phyloP scores from a whole-genome alignment of 1,284 basidiomycete species.

The Rhodotorula sp. region DNA sequence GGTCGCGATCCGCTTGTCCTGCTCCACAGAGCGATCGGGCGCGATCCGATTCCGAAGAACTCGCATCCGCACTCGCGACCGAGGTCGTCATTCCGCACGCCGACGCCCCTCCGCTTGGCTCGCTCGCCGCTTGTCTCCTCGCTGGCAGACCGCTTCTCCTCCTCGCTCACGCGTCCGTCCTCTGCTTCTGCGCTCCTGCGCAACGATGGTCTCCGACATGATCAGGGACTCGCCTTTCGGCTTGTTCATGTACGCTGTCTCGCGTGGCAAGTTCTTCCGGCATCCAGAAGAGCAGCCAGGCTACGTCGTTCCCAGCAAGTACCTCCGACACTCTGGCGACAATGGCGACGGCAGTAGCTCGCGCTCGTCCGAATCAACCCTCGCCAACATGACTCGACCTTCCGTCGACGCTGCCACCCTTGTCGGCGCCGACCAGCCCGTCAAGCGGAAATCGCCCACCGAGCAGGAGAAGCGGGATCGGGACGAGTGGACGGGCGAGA shows the following conservation, averaged over 20 bases:
- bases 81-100: not conserved
- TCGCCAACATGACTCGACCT: not conserved
- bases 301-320: slow-evolving; percentile 35
- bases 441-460: slow-evolving; percentile 15
- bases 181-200: not conserved
- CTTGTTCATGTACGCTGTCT: slow-evolving; percentile 36
- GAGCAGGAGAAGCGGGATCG: slow-evolving; percentile 24
- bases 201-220: slow-evolving; percentile 16
- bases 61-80: too few species aligned
- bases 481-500: slow-evolving; percentile 3
- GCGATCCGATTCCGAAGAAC: too few species aligned
- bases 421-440: not conserved
- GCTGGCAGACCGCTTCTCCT: not conserved
- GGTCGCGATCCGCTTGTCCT: too few species aligned
- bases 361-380: not conserved
- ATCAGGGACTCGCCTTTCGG: slow-evolving; percentile 41
- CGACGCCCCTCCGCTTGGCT: not conserved
- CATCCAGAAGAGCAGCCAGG: slow-evolving; percentile 40
- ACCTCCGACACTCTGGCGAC: slow-evolving; percentile 18
- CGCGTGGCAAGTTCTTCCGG: slow-evolving; percentile 32
- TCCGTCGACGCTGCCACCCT: slow-evolving; percentile 10
- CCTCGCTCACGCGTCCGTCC: not conserved
- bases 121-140: not conserved
- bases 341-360: not conserved
- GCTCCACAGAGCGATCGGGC: too few species aligned